phyloP scores from a whole-genome alignment of 208 protist genomes.

The Leishmania major region DNA sequence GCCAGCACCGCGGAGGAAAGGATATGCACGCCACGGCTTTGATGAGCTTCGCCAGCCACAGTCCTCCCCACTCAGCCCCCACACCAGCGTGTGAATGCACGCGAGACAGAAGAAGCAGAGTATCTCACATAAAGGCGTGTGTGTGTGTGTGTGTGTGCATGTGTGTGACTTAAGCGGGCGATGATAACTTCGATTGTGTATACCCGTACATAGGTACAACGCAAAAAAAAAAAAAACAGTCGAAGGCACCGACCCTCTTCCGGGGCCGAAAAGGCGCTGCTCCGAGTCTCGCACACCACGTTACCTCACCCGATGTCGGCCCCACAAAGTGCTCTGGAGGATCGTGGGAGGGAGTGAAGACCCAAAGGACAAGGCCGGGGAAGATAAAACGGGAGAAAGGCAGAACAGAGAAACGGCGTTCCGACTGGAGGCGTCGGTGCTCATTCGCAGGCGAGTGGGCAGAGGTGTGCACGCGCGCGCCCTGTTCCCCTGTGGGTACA shows the following conservation, averaged over 20 bases:
- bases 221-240: not conserved
- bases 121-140: not conserved
- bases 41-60: not conserved
- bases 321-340: not conserved
- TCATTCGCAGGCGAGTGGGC: not conserved
- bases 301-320: not conserved
- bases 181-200: not conserved
- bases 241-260: not conserved
- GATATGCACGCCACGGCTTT: not conserved
- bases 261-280: not conserved
- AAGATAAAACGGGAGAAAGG: not conserved
- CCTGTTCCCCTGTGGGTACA: not conserved
- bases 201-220: not conserved
- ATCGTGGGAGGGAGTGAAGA: not conserved
- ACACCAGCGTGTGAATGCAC: not conserved
- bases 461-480: not conserved
- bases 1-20: not conserved
- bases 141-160: not conserved
- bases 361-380: not conserved
- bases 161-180: not conserved
- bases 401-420: not conserved
- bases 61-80: not conserved
- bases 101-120: not conserved
- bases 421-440: not conserved
- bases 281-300: not conserved